Evolutionary conservation across 139 green algal species (phyloP).

Genomic region (Closterium sp.): DNA sequence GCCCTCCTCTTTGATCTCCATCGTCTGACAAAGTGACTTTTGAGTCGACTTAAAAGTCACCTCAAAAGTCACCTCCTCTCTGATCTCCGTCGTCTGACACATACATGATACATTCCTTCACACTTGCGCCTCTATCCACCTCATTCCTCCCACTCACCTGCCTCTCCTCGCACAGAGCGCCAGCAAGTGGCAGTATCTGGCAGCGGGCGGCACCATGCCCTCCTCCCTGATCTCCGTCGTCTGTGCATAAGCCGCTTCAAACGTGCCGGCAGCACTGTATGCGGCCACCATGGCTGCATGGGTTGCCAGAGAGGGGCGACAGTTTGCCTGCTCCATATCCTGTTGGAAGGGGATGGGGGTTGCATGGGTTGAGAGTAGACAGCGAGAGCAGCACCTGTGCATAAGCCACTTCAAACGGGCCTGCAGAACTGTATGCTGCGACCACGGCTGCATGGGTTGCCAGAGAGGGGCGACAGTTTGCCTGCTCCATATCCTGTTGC

Average conservation of each 20-base stretch:
- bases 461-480: background rate
- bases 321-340: background rate
- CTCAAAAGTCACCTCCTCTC: too few species aligned
- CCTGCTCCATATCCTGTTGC: background rate
- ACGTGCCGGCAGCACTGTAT: background rate
- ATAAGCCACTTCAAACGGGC: background rate
- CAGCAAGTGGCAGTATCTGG: too few species aligned
- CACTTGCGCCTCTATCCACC: too few species aligned
- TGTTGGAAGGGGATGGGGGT: too few species aligned
- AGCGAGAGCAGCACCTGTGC: too few species aligned
- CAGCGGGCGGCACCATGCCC: background rate
- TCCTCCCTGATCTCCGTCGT: background rate
- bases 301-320: background rate
- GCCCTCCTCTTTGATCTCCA: background rate
- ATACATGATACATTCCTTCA: too few species aligned
- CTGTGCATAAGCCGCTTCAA: background rate
- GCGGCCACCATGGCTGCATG: background rate
- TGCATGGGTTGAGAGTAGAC: too few species aligned
- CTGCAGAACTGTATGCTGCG: background rate
- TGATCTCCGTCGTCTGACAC: background rate
- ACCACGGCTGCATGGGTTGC: background rate
- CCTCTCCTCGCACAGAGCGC: too few species aligned
- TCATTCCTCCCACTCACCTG: too few species aligned
- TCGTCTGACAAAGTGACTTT: too few species aligned
- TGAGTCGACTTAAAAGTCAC: too few species aligned